Base-by-base conservation (phyloP, 257 asterid species). In the Cruciata laevipes region DNA sequence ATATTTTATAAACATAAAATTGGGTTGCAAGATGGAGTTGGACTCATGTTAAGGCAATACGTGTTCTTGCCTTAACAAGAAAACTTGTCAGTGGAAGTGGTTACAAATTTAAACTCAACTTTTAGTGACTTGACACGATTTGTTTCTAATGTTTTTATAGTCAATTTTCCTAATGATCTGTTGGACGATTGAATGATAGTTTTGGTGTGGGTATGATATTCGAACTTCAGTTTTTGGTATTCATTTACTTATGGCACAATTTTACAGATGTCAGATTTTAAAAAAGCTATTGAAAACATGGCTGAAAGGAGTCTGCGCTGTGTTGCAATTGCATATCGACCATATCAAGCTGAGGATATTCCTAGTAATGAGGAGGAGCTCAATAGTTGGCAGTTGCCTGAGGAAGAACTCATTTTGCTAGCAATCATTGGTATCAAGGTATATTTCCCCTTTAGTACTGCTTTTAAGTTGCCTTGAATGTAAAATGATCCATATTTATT, bases 371-470 rank as follows among this genome's bases (percentile, higher is more conserved):
- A 80, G 40, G 96, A 85, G 78, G 96, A 85, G 76, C 73, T 93
- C 25, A 86, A 77, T 33, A 78, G 74, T 23, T 94, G 98, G 99
- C 81, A 82, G 66, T 68, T 94, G 65, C 99, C 99, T 38, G 97
- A 94, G 74, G 86, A 64, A 27, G 94, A 86, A 66, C 96, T 93
- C 68, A 65, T 77, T 78, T 84, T 93, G 76, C 91, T 93, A 27
- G 97, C 97, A 16, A 84, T 93, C 76, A 89, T 84, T 74, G 99
- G 99, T 61, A 88, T 93, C 75, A 93, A 93, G 99, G 99, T 88
- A 72, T 61, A 69, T 51, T n/a, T 66, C 16, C 24, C 55, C 20
- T 13, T 18, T 33, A 20, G 61, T 20, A 20, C 32, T 20, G 47
- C 25, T 31, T 31, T 11, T 9, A 51, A 14, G 31, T 12, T 30